Base-by-base conservation (phyloP, 192 early-diverging fungal species). In the Gamsiella multidivaricata region DNA sequence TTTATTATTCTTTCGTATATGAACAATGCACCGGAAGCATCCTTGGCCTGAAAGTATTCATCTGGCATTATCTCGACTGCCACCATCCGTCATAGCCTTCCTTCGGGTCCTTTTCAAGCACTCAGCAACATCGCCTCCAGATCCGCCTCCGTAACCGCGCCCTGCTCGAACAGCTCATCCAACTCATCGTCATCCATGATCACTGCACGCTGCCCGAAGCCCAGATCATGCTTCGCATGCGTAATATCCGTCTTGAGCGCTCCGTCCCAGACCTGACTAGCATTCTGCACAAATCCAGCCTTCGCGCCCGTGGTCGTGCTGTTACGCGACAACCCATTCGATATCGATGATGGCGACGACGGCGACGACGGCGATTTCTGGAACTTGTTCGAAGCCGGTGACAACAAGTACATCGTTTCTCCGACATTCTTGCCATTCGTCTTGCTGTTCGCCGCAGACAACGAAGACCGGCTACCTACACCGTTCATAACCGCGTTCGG, bases 241-340 rank as follows among this genome's bases (percentile, higher is more conserved):
- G 63, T 60, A 29, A 58, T 45, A 55, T 69, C 74, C 8, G 55
- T 36, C 66, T 64, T 62, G 1, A 78, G 33, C 3, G 60, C 65
- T 3, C 74, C 65, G 45, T 78, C 45, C 74, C 74, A 78, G 1
- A 50, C 57, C 31, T 78, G 74, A 32, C 74, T 64, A 2, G 74
- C 74, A 14, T 58, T 34, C 23, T 78, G 74, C 5, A 78, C 74
- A 56, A 78, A 78, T n/a, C 74, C 74, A 1, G n/a, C n/a, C n/a
- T n/a, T n/a, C n/a, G n/a, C n/a, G n/a, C n/a, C n/a, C n/a, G 74
- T 39, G 4, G 31, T 49, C 36, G 49, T 45, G 32, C 18, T 29
- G n/a, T 17, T 20, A 17, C 59, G 52, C 26, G 58, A 36, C 6
- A 65, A 55, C 6, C 42, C 26, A 17, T 41, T 57, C 0, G 59